phyloP scores from a whole-genome alignment of 192 early-diverging fungal genomes.

The Backusella liffmaniae region DNA sequence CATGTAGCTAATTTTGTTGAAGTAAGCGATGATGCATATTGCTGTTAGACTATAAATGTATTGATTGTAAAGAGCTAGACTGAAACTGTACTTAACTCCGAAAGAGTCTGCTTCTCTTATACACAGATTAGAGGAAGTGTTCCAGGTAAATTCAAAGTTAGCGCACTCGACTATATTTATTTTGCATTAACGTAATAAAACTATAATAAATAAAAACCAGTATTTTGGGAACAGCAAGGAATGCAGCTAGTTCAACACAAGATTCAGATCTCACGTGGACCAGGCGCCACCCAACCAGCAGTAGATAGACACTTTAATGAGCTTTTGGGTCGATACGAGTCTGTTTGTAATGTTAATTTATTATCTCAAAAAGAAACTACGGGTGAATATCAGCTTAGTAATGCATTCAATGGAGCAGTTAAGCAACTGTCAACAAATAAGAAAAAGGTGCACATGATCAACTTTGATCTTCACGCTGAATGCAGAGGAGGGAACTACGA shows the following conservation, averaged over 20 bases:
- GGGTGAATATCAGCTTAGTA: conserved; percentile 67
- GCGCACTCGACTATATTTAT: not conserved
- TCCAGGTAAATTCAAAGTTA: conserved; percentile 45
- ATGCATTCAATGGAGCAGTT: conserved; percentile 62
- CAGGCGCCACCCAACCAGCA: conserved; percentile 82
- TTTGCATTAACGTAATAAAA: not conserved
- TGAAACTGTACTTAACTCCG: conserved; percentile 74
- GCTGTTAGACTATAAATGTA: not conserved
- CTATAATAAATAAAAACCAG: conserved; percentile 28
- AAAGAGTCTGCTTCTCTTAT: conserved; percentile 63
- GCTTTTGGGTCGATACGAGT: conserved; percentile 68
- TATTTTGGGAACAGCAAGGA: conserved; percentile 97
- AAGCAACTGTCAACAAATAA: conserved; percentile 41
- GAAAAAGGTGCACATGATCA: conserved; percentile 58
- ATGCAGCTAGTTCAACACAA: conserved; percentile 82
- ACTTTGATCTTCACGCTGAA: conserved; percentile 84
- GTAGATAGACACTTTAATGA: conserved; percentile 75
- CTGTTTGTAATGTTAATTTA: conserved; percentile 79
- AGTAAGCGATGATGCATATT: conserved; percentile 28
- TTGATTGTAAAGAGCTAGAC: conserved; percentile 48
- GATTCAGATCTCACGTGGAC: conserved; percentile 78
- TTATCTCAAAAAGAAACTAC: conserved; percentile 65
- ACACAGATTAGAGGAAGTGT: conserved; percentile 87
- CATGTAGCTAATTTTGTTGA: conserved; percentile 99
- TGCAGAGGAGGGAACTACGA: conserved; percentile 81